Percentiles rank a stretch among this genome's conserved stretches.
Conservation (phyloP, 352 stramenopile species). For the Globisporangium alternatum region DNA sequence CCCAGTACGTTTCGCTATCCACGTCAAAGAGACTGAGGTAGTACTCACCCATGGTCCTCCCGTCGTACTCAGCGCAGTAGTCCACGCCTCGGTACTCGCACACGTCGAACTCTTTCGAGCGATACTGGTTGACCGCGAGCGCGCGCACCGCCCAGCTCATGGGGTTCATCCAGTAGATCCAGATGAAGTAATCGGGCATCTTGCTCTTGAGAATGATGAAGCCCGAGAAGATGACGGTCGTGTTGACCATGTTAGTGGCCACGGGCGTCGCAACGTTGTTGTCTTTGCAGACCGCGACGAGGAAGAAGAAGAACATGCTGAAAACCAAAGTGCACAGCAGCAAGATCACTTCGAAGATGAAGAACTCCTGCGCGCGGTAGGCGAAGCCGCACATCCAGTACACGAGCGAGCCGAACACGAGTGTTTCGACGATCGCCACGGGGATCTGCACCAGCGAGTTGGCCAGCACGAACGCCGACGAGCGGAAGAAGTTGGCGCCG, state of each 20-base stretch:
- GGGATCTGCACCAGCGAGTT: conserved; percentile 10
- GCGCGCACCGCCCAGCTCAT: conserved; percentile 21
- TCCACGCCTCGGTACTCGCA: conserved; percentile 12
- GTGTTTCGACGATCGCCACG: conserved; percentile 6
- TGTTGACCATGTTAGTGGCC: conserved; percentile 12
- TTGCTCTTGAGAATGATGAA: conserved; percentile 20
- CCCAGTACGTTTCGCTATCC: neutral
- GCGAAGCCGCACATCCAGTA: conserved; percentile 23
- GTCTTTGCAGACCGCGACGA: conserved; percentile 13
- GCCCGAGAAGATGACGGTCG: conserved; percentile 25
- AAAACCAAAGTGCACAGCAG: conserved; percentile 24
- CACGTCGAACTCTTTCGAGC: conserved; percentile 6
- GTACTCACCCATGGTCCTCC: conserved; percentile 18
- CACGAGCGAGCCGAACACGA: conserved; percentile 14
- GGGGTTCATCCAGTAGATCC: conserved; percentile 34
- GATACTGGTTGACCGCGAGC: conserved; percentile 22
- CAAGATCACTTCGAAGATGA: conserved; percentile 21
- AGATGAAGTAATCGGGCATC: conserved; percentile 9
- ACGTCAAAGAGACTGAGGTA: conserved; percentile 11
- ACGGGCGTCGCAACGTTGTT: conserved; percentile 13
- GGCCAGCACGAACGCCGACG: conserved; percentile 17
- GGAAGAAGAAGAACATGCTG: conserved; percentile 20
- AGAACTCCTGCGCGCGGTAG: neutral
- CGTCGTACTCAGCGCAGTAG: conserved; percentile 7
- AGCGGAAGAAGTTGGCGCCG: conserved; percentile 15